A percentile compares a stretch with the other conserved stretches of the same genome.
Conservation (phyloP, 2,329 filamentous ascomycete genomes). For the Sporothrix mexicana region DNA sequence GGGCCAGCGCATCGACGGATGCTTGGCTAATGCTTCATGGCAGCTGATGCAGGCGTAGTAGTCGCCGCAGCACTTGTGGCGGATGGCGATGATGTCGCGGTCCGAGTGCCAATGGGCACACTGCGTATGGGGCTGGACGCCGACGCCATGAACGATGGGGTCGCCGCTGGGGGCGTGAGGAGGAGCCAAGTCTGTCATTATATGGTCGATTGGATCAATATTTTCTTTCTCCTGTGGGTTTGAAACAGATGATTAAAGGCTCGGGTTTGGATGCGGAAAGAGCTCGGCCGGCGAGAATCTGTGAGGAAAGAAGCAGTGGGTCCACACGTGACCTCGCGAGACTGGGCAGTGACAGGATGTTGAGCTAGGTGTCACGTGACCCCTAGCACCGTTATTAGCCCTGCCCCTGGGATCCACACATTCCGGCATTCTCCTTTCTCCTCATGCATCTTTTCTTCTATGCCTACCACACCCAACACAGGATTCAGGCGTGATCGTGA, state of each 20-base stretch:
- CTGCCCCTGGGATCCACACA: too few species aligned
- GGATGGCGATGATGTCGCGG: conserved; percentile 34
- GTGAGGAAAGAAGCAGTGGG: background rate
- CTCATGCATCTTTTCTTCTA: too few species aligned
- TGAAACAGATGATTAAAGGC: background rate
- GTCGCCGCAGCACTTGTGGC: conserved; percentile 34
- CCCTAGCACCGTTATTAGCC: too few species aligned
- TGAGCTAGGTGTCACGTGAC: too few species aligned
- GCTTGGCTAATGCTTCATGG: conserved; percentile 29
- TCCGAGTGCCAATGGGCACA: conserved; percentile 35
- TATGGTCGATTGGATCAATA: background rate
- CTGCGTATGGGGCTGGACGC: conserved; percentile 25
- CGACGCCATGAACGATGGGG: conserved; percentile 27
- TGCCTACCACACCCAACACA: too few species aligned
- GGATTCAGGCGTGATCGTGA: too few species aligned
- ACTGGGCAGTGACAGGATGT: too few species aligned
- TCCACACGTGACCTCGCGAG: conserved; percentile 29
- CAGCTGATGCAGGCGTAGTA: conserved; percentile 36
- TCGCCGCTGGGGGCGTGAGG: background rate
- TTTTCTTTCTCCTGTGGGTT: background rate
- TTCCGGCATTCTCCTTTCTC: too few species aligned
- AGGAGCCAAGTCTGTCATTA: background rate
- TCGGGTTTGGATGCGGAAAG: background rate
- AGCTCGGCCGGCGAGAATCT: background rate
- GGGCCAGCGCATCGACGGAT: conserved; percentile 26